These are phyloP conservation scores for Pulveroboletus sp. DNA, from an alignment of 768 basidiomycete species.

Conservation along the genomic window DNA sequence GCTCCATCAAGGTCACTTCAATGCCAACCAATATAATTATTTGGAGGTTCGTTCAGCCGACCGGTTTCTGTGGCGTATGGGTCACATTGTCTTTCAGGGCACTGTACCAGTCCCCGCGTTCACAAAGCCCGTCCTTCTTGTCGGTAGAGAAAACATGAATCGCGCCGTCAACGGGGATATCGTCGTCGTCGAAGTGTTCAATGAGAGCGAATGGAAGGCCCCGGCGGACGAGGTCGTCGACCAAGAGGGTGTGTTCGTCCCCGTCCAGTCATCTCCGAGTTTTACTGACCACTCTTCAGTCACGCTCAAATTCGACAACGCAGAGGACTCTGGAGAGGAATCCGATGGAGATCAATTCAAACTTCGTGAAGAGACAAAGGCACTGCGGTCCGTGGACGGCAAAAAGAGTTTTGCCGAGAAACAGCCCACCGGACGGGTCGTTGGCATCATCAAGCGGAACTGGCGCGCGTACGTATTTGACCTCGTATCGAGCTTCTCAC, in stretches of 20 bases:
- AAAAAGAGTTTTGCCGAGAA: constrained; percentile 46
- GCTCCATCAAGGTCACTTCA: constrained; percentile 91
- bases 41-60: constrained; percentile 58
- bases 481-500: neutral
- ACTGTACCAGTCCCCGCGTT: constrained; percentile 73
- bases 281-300: constrained; percentile 40
- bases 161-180: constrained; percentile 91
- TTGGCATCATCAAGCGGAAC: constrained; percentile 91
- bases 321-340: constrained; percentile 67
- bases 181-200: constrained; percentile 85
- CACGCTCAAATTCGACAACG: constrained; percentile 83
- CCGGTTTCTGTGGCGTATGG: neutral
- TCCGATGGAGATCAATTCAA: constrained; percentile 38
- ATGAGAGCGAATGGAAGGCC: constrained; percentile 87
- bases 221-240: constrained; percentile 92
- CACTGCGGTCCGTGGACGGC: constrained; percentile 21
- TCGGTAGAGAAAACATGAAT: constrained; percentile 93
- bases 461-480: constrained; percentile 77
- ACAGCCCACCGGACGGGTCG: constrained; percentile 88
- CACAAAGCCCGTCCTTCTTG: constrained; percentile 73
- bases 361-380: constrained; percentile 44
- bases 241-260: constrained; percentile 64
- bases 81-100: constrained; percentile 47
- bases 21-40: constrained; percentile 93
- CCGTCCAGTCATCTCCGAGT: neutral